Conservation (phyloP, 805 yeast genomes). For the Zygosaccharomyces gambellarensis region DNA sequence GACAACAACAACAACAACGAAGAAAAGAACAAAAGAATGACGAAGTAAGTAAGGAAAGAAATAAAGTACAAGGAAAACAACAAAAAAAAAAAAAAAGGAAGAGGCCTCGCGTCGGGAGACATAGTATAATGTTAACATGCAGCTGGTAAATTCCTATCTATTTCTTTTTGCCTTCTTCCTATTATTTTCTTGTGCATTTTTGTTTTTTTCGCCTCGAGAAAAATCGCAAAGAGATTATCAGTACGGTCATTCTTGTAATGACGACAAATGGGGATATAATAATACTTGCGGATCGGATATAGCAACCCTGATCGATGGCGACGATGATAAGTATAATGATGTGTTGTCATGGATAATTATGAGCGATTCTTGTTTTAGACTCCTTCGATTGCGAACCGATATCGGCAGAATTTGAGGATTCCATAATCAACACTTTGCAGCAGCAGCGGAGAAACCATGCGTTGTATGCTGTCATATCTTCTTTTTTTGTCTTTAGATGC, state of each 20-base stretch:
- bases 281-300: background rate
- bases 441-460: background rate
- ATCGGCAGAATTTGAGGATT: too few relatives aligned
- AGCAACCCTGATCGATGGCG: background rate
- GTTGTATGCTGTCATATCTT: background rate
- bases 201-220: background rate
- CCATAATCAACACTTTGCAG: background rate
- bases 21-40: slow-evolving; percentile 1
- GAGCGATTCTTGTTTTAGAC: too few relatives aligned
- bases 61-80: background rate
- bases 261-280: background rate
- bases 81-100: background rate
- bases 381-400: too few relatives aligned
- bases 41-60: background rate
- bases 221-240: background rate
- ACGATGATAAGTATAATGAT: background rate
- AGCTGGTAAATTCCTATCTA: background rate
- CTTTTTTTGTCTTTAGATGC: background rate
- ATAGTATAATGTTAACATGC: background rate
- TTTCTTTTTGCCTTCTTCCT: background rate
- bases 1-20: background rate
- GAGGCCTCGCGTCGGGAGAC: background rate
- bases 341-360: too few relatives aligned
- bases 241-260: background rate
- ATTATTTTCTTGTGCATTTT: background rate